These are phyloP conservation scores for Sicyos edulis DNA, from an alignment of 306 rosid species.

Conservation along the genomic window DNA sequence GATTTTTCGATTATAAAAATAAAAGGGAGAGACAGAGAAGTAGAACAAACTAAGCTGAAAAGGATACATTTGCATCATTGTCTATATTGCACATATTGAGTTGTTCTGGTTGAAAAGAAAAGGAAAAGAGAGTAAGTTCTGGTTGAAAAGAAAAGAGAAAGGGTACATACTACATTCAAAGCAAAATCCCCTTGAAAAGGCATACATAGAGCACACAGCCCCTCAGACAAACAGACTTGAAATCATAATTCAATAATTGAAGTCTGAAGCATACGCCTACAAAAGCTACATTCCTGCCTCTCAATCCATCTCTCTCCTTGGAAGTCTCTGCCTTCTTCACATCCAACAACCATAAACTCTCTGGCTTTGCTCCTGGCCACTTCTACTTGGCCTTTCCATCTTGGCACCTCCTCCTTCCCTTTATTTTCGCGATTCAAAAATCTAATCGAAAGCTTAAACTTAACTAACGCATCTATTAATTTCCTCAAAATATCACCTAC, in stretches of 20 bases:
- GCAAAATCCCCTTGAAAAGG: constrained; percentile 22
- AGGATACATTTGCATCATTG: constrained; percentile 6
- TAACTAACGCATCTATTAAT: constrained; percentile 10
- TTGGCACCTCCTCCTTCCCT: constrained; percentile 23
- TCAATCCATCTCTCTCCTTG: constrained; percentile 29
- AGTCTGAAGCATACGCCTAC: constrained; percentile 26
- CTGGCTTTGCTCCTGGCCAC: constrained; percentile 19
- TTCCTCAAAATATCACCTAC: constrained; percentile 12
- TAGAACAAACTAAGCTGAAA: neutral
- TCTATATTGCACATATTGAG: constrained; percentile 10
- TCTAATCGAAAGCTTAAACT: constrained; percentile 15
- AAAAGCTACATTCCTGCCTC: constrained; percentile 43
- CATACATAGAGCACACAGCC: constrained; percentile 16
- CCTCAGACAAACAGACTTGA: constrained; percentile 23
- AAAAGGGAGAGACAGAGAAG: neutral
- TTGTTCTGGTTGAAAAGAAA: neutral
- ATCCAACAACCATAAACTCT: constrained; percentile 34
- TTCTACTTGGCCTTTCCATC: constrained; percentile 41
- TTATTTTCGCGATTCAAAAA: constrained; percentile 30
- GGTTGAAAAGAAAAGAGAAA: neutral
- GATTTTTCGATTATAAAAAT: no score
- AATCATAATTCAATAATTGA: constrained; percentile 31
- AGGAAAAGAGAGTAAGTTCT: neutral
- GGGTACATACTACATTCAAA: neutral
- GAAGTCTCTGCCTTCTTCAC: constrained; percentile 33